Base-by-base conservation (phyloP, 1,284 basidiomycete genomes). In the Naganishia cerealis region DNA sequence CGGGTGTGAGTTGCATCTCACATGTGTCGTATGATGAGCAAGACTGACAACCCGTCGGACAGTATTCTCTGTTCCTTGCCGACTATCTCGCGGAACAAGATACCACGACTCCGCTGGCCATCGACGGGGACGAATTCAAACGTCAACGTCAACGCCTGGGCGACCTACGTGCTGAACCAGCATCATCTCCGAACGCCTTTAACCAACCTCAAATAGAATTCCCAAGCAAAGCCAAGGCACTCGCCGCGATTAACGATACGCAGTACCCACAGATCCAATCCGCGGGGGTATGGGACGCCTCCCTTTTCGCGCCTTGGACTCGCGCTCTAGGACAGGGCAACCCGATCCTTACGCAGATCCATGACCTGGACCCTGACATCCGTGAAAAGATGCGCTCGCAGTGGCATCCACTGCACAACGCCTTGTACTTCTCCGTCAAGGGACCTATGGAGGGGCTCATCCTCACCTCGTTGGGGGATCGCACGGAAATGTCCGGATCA, bases 401-500 rank as follows among this genome's bases (percentile, higher is more conserved):
- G 13, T 76, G 75, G 75, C 75, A 76, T 61, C 75, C 75, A 4
- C 67, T 76, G 3, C 72, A 76, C 59, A 69, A 71, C 24, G 75
- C 72, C n/a, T 55, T 73, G 68, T 76, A 76, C 68, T 66, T 72
- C n/a, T 74, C 73, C 69, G 71, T 65, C 40, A 80, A 80, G 73
- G 72, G 80, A n/a, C 80, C 81, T 70, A 77, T 81, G 24, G 78
- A 80, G 54, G 81, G 81, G 71, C 80, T 79, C 67, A 74, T 82
- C 70, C 78, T 81, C 57, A 78, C 78, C 53, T 80, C 73, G 38
- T 66, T 76, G 8, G 75, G 75, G n/a, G 75, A 82, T 75, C 78
- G 81, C 68, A 75, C 75, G 42, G 81, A 81, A 68, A 82, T 82
- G 81, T 80, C 79, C 3, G 81, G 81, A 75, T 80, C 79, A 9